Base-by-base conservation (phyloP, 2,329 filamentous ascomycete genomes). In the Exutisphaerella laricina region DNA sequence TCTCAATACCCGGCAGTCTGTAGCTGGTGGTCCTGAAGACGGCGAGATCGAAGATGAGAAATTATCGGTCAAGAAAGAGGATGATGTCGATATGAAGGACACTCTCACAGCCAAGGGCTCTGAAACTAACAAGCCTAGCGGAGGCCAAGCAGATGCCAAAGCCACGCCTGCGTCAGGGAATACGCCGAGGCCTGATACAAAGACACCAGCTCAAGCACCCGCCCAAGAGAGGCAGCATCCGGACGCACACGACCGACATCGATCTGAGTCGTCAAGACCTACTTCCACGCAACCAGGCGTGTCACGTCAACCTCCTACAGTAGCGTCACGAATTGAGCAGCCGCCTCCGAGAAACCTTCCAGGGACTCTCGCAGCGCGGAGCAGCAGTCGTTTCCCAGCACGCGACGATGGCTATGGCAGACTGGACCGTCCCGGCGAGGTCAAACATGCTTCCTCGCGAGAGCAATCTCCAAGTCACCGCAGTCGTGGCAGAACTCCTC, bases 21-120 rank as follows among this genome's bases (percentile, higher is more conserved):
- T 40, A 10, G 47, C 44, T 30, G 55, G 48, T 14, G 50, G 47
- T 5, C 46, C 78, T 40, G 84, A 88, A 60, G 84, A 88, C 57
- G 84, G 84, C 14, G 84, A 88, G 60, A 82, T 86, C 17, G 77
- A 80, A 49, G 83, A 86, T 54, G 70, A 68, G 23, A 79, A 69
- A 63, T 48, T 26, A n/a, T 36, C 47, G 33, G 52, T 33, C 31
- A 49, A 33, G 44, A 60, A 57, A 36, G 45, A 43, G 48, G 48
- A 39, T 10, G 56, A 54, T 34, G 23, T 40, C 2, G 48, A 52
- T n/a, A 59, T 54, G 56, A 53, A 50, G 26, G 57, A 57, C 40
- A 33, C 32, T n/a, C 13, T 28, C 9, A 4, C 9, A 7, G n/a
- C 33, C 45, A 43, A 32, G 39, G n/a, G n/a, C n/a, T n/a, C n/a